Evolutionary conservation across 2,329 filamentous ascomycete genomes (phyloP).

Genomic region (Alternaria consortialis): DNA sequence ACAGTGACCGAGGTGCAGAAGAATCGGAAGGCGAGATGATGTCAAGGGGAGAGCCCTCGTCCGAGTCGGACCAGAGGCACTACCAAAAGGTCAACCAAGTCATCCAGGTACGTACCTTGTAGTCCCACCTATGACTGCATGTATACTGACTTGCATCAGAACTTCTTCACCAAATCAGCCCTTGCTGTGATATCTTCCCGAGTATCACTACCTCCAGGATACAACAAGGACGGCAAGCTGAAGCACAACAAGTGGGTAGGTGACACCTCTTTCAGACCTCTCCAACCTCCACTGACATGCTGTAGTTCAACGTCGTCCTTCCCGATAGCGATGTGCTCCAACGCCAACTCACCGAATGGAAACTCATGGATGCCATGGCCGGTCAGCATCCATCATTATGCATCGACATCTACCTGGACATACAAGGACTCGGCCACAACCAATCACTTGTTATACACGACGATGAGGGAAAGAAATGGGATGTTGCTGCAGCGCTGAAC

Average conservation of each 20-base stretch:
- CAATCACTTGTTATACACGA: conserved; percentile 90
- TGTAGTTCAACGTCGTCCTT: conserved; percentile 91
- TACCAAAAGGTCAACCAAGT: conserved; percentile 84
- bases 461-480: conserved; percentile 89
- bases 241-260: conserved; percentile 89
- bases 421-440: conserved; percentile 78
- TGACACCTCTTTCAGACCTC: conserved; percentile 19
- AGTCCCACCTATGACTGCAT: not conserved
- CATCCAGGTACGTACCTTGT: conserved; percentile 73
- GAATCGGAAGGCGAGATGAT: conserved; percentile 60
- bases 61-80: conserved; percentile 45
- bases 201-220: conserved; percentile 70
- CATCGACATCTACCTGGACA: conserved; percentile 90
- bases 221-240: conserved; percentile 66
- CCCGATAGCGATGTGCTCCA: conserved; percentile 90
- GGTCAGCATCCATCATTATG: conserved; percentile 83
- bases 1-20: conserved; percentile 60
- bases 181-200: conserved; percentile 84
- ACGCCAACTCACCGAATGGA: conserved; percentile 85
- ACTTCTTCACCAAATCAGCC: conserved; percentile 89
- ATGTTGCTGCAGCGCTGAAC: conserved; percentile 84
- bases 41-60: conserved; percentile 38
- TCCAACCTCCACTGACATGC: conserved; percentile 19
- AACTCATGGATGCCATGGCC: conserved; percentile 76
- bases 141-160: conserved; percentile 63